phyloP scores from a whole-genome alignment of 345 rosid genomes.

The Raphanus raphanistrum region DNA sequence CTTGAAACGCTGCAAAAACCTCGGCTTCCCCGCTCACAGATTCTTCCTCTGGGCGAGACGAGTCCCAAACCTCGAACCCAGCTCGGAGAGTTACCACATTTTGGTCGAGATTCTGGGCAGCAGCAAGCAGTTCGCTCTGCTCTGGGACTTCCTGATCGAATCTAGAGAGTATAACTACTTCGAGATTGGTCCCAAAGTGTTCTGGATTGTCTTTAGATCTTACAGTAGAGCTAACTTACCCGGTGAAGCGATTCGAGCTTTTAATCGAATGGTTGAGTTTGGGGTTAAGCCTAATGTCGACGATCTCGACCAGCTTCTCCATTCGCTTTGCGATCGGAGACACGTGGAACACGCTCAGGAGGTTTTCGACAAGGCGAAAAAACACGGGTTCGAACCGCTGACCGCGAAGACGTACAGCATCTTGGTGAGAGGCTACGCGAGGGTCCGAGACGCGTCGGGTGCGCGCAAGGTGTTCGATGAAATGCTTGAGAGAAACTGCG shows the following conservation, averaged over 20 bases:
- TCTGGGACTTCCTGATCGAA: conserved; percentile 82
- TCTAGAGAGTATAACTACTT: conserved; percentile 51
- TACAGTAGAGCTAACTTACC: conserved; percentile 77
- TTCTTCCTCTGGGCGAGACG: conserved; percentile 88
- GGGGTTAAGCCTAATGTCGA: conserved; percentile 57
- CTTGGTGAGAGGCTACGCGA: conserved; percentile 62
- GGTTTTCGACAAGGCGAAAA: conserved; percentile 52
- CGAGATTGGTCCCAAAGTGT: conserved; percentile 47
- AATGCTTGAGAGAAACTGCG: conserved; percentile 49
- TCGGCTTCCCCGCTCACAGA: conserved; percentile 78
- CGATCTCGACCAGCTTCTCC: conserved; percentile 70
- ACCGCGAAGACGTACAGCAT: conserved; percentile 64
- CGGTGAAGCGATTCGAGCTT: conserved; percentile 68
- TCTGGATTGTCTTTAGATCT: conserved; percentile 76
- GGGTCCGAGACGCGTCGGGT: conserved; percentile 40
- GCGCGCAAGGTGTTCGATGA: conserved; percentile 80
- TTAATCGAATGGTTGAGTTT: conserved; percentile 75
- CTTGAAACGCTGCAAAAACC: conserved; percentile 76
- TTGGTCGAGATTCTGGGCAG: conserved; percentile 71
- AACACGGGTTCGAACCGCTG: conserved; percentile 36
- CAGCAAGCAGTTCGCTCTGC: conserved; percentile 62
- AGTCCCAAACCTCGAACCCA: conserved; percentile 61
- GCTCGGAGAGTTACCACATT: conserved; percentile 57
- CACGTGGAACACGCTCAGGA: conserved; percentile 62
- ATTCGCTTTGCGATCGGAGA: conserved; percentile 63